These are phyloP conservation scores for Sequoia sempervirens DNA, from an alignment of 75 land plant species.

Conservation along the genomic window DNA sequence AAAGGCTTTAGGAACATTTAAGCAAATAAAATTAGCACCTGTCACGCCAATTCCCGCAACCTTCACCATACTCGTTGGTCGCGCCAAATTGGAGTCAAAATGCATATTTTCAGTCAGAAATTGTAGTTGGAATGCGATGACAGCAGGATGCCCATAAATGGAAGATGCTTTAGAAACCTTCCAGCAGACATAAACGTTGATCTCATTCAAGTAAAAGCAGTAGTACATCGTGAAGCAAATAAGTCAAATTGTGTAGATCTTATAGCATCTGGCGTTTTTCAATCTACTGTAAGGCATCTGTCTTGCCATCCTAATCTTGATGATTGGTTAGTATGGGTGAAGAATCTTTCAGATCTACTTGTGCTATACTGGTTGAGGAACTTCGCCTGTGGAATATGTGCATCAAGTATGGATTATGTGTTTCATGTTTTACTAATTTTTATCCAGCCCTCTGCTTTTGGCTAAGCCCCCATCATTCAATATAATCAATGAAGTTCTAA, in stretches of 20 bases:
- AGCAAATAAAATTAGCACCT: too few species aligned
- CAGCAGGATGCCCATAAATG: too few species aligned
- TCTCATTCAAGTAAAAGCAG: too few species aligned
- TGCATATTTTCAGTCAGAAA: too few species aligned
- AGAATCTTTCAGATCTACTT: conserved; percentile 36
- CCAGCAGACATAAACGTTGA: too few species aligned
- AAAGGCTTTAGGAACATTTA: too few species aligned
- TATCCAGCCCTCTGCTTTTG: conserved; percentile 78
- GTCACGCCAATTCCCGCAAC: too few species aligned
- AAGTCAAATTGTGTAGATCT: conserved; percentile 56
- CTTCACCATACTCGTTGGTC: too few species aligned
- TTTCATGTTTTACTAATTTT: conserved; percentile 60
- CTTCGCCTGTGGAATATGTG: conserved; percentile 83
- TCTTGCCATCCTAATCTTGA: conserved; percentile 34
- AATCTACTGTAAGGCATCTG: conserved; percentile 43
- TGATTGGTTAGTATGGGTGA: conserved; percentile 36
- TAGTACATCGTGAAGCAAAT: conserved; percentile 51
- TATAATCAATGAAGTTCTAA: conserved; percentile 45
- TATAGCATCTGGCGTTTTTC: conserved; percentile 51
- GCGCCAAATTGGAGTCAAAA: too few species aligned
- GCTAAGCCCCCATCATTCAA: conserved; percentile 56
- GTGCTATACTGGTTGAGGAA: conserved; percentile 66
- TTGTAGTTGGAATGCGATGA: too few species aligned
- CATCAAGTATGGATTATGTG: conserved; percentile 61
- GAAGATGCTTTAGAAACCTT: too few species aligned